phyloP scores from a whole-genome alignment of 495 filamentous ascomycete genomes.

The Aspergillus haitiensis region DNA sequence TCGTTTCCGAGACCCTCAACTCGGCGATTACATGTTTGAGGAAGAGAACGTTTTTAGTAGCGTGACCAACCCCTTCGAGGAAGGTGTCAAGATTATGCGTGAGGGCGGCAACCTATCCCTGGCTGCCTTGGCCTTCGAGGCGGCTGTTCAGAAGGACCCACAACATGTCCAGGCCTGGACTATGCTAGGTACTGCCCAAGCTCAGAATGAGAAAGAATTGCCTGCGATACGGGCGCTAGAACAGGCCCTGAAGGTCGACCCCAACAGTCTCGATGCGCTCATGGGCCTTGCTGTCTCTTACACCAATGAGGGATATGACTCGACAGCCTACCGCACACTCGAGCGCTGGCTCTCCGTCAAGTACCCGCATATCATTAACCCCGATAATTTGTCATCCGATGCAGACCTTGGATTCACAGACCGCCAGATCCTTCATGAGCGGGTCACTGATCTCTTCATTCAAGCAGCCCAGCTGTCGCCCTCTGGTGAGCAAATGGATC shows the following conservation, averaged over 20 bases:
- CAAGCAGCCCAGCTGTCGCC: slow-evolving; percentile 88
- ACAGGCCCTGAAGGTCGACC: slow-evolving; percentile 83
- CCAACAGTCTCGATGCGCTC: slow-evolving; percentile 79
- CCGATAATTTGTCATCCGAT: slow-evolving; percentile 63
- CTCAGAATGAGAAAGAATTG: slow-evolving; percentile 97
- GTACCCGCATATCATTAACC: slow-evolving; percentile 77
- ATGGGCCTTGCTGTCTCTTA: slow-evolving; percentile 98
- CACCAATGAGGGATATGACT: slow-evolving; percentile 98
- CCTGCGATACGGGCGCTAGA: slow-evolving; percentile 98
- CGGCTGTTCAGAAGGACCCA: slow-evolving; percentile 85
- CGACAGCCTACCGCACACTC: slow-evolving; percentile 90
- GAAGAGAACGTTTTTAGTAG: slow-evolving; percentile 83
- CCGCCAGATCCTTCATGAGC: slow-evolving; percentile 83
- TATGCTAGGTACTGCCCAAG: slow-evolving; percentile 84
- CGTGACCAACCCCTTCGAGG: slow-evolving; percentile 77
- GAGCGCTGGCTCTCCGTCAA: slow-evolving; percentile 94
- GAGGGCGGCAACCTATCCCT: slow-evolving; percentile 92
- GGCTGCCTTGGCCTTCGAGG: slow-evolving; percentile 95
- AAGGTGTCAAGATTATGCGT: slow-evolving; percentile 86
- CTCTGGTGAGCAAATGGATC: slow-evolving; percentile 86
- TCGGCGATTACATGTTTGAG: slow-evolving; percentile 93
- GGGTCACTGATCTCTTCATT: slow-evolving; percentile 87
- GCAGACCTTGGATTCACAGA: slow-evolving; percentile 89
- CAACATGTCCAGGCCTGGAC: slow-evolving; percentile 91
- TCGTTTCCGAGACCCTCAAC: slow-evolving; percentile 64